Conservation (phyloP, 352 stramenopile genomes). For the Thraustotheca clavata region DNA sequence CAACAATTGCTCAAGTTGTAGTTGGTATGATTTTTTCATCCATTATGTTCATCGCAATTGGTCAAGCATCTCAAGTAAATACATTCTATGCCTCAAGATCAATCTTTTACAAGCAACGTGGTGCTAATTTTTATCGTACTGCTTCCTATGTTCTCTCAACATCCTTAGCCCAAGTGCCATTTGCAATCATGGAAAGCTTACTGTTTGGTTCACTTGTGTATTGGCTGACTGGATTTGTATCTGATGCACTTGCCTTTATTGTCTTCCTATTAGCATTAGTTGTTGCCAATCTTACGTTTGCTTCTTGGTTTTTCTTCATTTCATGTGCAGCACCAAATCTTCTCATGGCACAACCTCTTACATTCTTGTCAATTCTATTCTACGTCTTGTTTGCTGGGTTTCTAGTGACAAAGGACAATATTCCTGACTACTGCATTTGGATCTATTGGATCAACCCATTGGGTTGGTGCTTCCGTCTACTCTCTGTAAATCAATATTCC, state of each 20-base stretch:
- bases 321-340: conserved; percentile 17
- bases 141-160: conserved; percentile 68
- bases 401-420: conserved; percentile 19
- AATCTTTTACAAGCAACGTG: conserved; percentile 85
- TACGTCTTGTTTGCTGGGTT: conserved; percentile 26
- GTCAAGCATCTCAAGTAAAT: conserved; percentile 65
- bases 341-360: conserved; percentile 20
- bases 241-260: conserved; percentile 40
- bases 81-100: conserved; percentile 60
- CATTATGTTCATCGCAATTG: conserved; percentile 74
- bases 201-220: conserved; percentile 85
- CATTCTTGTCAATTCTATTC: conserved; percentile 23
- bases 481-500: conserved; percentile 34
- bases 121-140: conserved; percentile 80
- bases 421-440: conserved; percentile 26
- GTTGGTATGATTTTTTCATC: conserved; percentile 80
- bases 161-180: conserved; percentile 41
- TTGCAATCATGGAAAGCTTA: conserved; percentile 59
- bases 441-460: conserved; percentile 32
- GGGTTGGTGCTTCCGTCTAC: conserved; percentile 21
- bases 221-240: conserved; percentile 71
- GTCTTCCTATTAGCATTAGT: conserved; percentile 68
- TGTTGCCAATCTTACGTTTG: conserved; percentile 35
- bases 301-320: conserved; percentile 20
- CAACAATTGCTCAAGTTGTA: conserved; percentile 39